Conservation (phyloP, 2,329 filamentous ascomycete species). For the Verticillium zaregamsianum region DNA sequence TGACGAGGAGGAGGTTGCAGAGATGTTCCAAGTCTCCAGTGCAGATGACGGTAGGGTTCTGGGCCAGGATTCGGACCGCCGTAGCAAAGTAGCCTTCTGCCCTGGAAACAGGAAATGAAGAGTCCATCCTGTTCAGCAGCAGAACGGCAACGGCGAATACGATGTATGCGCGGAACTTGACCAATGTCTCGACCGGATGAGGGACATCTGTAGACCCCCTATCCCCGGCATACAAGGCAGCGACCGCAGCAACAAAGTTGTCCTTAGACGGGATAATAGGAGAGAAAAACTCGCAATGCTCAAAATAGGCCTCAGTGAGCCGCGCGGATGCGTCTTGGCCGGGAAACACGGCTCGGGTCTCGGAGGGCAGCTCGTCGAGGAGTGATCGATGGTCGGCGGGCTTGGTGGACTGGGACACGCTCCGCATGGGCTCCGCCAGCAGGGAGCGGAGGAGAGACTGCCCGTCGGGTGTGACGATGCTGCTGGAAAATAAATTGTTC, state of each 20-base stretch:
- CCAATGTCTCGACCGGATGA: not conserved
- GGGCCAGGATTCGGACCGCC: conserved; percentile 4
- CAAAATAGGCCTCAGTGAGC: conserved; percentile 19
- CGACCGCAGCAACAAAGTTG: conserved; percentile 6
- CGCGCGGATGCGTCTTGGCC: conserved; percentile 1
- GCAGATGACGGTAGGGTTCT: conserved; percentile 6
- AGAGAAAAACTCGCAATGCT: conserved; percentile 22
- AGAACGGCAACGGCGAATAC: conserved; percentile 9
- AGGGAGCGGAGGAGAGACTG: conserved; percentile 7
- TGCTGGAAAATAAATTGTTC: not conserved
- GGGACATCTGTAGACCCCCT: not conserved
- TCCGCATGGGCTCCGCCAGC: conserved; percentile 5
- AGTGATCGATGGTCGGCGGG: conserved; percentile 9
- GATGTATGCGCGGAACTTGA: conserved; percentile 6
- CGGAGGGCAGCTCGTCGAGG: conserved; percentile 10
- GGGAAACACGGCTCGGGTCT: conserved; percentile 8
- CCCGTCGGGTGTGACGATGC: not conserved
- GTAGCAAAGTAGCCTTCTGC: conserved; percentile 9
- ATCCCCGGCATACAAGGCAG: too few species aligned
- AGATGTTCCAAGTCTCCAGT: conserved; percentile 10
- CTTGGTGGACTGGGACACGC: not conserved
- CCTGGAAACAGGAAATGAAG: conserved; percentile 5
- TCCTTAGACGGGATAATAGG: conserved; percentile 16
- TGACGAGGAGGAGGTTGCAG: conserved; percentile 7
- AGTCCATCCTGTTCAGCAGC: conserved; percentile 11